Conservation (phyloP, 1,284 basidiomycete genomes). For the Boletus mariae region DNA sequence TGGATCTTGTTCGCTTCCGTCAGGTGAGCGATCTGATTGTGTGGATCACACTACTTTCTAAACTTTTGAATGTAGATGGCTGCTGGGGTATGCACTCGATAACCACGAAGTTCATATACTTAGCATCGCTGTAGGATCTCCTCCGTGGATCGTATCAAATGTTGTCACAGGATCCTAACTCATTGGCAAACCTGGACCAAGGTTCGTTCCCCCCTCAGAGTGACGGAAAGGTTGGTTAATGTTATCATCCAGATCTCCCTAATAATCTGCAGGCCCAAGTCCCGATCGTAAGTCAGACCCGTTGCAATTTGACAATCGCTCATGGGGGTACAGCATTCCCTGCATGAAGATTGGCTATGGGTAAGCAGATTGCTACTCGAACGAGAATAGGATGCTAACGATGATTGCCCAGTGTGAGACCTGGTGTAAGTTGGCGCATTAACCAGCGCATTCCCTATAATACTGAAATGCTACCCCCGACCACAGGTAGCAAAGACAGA, state of each 20-base stretch:
- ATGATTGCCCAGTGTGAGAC: constrained; percentile 64
- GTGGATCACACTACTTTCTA: background rate
- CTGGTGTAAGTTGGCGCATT: constrained; percentile 59
- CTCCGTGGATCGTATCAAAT: constrained; percentile 91
- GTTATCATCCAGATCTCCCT: constrained; percentile 65
- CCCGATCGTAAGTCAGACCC: constrained; percentile 66
- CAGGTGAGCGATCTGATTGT: constrained; percentile 45
- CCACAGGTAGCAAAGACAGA: constrained; percentile 72
- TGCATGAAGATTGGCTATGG: constrained; percentile 93
- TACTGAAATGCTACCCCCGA: constrained; percentile 7
- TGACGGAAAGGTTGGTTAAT: background rate
- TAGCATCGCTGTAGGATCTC: constrained; percentile 58
- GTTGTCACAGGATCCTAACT: constrained; percentile 90
- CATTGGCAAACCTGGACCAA: constrained; percentile 94
- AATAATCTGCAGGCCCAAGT: constrained; percentile 88
- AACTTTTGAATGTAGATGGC: constrained; percentile 51
- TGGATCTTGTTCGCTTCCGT: constrained; percentile 94
- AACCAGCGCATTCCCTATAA: background rate
- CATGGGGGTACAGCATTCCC: constrained; percentile 57
- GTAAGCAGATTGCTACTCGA: constrained; percentile 38
- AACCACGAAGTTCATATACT: background rate
- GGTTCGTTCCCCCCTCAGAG: constrained; percentile 38
- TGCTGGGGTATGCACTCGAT: constrained; percentile 62
- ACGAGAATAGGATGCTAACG: constrained; percentile 10
- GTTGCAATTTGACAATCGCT: constrained; percentile 1